Conservation (phyloP, 2,329 filamentous ascomycete genomes). For the Fusarium tricinctum region DNA sequence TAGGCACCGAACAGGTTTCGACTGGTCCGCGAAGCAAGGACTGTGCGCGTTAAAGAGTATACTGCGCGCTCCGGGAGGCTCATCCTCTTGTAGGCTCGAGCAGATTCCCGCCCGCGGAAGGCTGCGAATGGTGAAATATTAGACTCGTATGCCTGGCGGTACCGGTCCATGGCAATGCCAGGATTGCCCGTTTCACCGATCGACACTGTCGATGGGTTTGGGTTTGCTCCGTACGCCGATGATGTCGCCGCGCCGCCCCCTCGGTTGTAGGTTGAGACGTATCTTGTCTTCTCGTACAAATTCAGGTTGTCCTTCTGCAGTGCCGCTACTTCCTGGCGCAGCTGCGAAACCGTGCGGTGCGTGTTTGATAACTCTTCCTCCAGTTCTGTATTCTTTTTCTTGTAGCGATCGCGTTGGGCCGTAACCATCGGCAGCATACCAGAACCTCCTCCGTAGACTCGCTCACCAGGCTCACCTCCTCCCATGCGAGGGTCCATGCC, state of each 20-base stretch:
- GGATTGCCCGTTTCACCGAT: constrained; percentile 69
- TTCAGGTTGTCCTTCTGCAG: constrained; percentile 96
- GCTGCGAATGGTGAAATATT: constrained; percentile 96
- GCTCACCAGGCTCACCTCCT: constrained; percentile 66
- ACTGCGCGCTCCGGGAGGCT: constrained; percentile 90
- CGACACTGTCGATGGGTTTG: constrained; percentile 80
- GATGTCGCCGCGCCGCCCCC: constrained; percentile 71
- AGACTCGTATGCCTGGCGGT: constrained; percentile 92
- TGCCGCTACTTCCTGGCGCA: constrained; percentile 90
- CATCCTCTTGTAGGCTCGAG: constrained; percentile 93
- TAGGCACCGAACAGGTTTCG: constrained; percentile 95
- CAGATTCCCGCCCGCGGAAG: constrained; percentile 93
- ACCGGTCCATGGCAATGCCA: constrained; percentile 82
- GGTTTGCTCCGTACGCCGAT: constrained; percentile 76
- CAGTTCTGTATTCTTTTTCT: constrained; percentile 92
- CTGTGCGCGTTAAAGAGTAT: constrained; percentile 90
- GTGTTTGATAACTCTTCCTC: constrained; percentile 90
- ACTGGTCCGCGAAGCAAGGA: constrained; percentile 89
- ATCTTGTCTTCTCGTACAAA: constrained; percentile 97
- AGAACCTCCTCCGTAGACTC: constrained; percentile 77
- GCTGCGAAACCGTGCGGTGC: constrained; percentile 84
- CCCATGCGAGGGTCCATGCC: constrained; percentile 82
- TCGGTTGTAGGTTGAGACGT: constrained; percentile 93
- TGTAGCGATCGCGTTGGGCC: constrained; percentile 97
- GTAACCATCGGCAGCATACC: constrained; percentile 98